Base-by-base conservation (phyloP, 169 alveolate species). In the Plasmodium falciparum region DNA sequence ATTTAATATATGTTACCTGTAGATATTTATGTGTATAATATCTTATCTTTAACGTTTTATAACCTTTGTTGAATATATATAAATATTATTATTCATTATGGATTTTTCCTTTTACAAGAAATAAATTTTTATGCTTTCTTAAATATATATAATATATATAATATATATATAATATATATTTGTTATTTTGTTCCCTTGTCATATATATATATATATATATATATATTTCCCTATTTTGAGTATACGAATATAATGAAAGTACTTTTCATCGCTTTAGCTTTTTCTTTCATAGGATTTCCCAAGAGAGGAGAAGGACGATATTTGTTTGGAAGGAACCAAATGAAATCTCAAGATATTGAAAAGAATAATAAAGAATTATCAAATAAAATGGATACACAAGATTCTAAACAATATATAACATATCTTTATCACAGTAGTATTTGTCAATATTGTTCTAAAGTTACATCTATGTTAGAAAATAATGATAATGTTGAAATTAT, bases 251-350 rank as follows among this genome's bases (percentile, higher is more conserved):
- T 24, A 5, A 59, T 59, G 73, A 80, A 24, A 56, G 22, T 69
- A 15, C 50, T 67, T 59, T 62, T 80, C 33, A 20, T 69, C 56
- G 58, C 62, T 17, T 13, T 80, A 66, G 83, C 59, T 29, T 29
- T 80, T 56, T 80, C 52, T 49, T 80, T 80, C 43, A 62, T 80
- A 67, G 90, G 90, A 69, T 67, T 80, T 12, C 11, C 22, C 3
- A 15, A 56, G n/a, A 56, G 22, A 15, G 43, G 8, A 11, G 17
- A 24, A 47, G 58, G 45, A 5, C 29, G 26, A 54, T 9, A 26
- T 13, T 11, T 24, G 47, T 29, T 13, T 24, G 13, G 6, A 20
- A 59, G 61, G 89, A 20, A 43, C 17, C 13, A 15, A 24, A 43
- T 15, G 56, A 66, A 20, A 1, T 13, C 24, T 8, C n/a, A 15